Evolutionary conservation across 2,329 filamentous ascomycete species (phyloP), one percentile per base, ranked within the genome.

Genomic region (Verticillium alfalfae): DNA sequence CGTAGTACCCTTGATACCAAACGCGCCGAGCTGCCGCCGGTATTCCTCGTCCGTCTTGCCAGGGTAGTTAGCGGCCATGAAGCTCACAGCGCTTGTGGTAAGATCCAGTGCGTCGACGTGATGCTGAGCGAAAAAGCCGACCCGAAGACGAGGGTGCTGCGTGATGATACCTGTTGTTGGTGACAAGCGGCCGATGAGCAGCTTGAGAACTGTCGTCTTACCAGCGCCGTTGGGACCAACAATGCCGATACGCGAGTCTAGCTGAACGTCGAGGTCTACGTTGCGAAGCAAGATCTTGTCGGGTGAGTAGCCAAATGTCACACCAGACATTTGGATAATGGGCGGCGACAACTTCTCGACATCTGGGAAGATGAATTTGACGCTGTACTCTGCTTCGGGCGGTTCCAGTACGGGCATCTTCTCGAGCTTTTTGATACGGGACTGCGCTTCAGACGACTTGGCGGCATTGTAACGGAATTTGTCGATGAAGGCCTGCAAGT

Each of bases 391-490:
- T 63, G 88, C 87, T 79, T 99, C 95, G 6, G 95, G 96, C 0
- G 93, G 75, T 70, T 96, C 90, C 59, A 99, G 84, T 1, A 97
- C 81, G 1, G 96, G 95, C 92, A 99, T 97, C 72, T 91, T 92
- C 76, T 99, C 96, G 65, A 99, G 82, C 75, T 99, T 99, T 84
- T 99, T 99, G 85, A 99, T 98, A 71, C 95, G 89, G 1, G 94
- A 98, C 73, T 99, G 95, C 1, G 95, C 95, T 81, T 99, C 95
- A 9, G 94, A 97, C 1, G 95, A 97, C 77, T 99, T 99, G 71
- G 94, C 95, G 34, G 95, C 95, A 73, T 99, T 99, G 84, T 99
- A 99, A 60, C 95, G 88, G 84, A 99, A 99, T 79, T 99, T 99
- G 84, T 99, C 95, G 79, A 99, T 99, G 78, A 99, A 99, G 34